Evolutionary conservation across 2,329 filamentous ascomycete genomes (phyloP), one percentile per base, ranked within the genome.

Genomic region (Trichoderma koningiopsis): DNA sequence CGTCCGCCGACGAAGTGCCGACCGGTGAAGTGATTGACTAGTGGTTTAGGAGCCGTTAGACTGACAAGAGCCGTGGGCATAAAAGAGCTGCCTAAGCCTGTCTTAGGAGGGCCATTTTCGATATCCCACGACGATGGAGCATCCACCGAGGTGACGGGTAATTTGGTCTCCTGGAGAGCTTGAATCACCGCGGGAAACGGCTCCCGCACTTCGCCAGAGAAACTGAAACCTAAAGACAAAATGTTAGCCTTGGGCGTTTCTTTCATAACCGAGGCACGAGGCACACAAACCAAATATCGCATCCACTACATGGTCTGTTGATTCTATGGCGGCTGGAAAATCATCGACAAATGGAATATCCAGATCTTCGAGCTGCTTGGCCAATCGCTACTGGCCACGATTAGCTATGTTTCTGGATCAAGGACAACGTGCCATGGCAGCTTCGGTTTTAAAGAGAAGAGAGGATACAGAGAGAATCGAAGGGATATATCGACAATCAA

Each of bases 71-170:
- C 89, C 40, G 86, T 84, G 72, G 96, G 96, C 82, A 92, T 89
- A 76, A 97, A 98, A 5, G 85, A 88, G 75, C 90, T 91, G 0
- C 94, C 95, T 0, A 92, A 86, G 0, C 93, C 95, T 1, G 89
- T 87, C 64, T 84, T 82, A 13, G 94, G 94, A 10, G 95, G 95
- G 0, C 96, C 96, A 13, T 85, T 83, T 76, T 97, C 92, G 68
- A 99, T 96, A 79, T 96, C 89, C 96, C 96, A 99, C 1, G 92
- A 96, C 37, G 93, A 97, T 1, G 96, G 96, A 7, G 93, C 94
- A 81, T 99, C 96, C 27, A 99, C 92, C 3, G 93, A 92, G 3
- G 96, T 90, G 0, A 98, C 91, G 0, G 94, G 92, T 8, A 96
- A 76, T 31, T 86, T 86, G 5, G 92, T 91, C 53, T 89, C 85